Conservation (phyloP, 2,329 filamentous ascomycete species). For the Fusarium verrucosum region DNA sequence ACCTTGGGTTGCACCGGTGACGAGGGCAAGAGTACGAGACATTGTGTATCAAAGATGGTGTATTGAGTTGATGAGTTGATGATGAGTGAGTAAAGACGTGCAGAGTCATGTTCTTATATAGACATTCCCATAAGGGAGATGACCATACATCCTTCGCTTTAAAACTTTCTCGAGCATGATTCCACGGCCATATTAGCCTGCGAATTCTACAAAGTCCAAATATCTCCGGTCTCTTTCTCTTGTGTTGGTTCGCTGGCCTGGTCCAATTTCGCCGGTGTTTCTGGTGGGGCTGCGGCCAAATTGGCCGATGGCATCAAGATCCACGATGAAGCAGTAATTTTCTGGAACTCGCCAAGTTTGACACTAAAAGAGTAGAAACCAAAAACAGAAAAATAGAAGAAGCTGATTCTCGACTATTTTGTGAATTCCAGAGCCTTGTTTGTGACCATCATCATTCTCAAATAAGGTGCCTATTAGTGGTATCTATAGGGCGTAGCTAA, state of each 20-base stretch:
- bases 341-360: accelerated
- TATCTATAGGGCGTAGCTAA: too few species aligned
- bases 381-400: too few species aligned
- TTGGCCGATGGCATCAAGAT: neutral
- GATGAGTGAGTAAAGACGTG: neutral
- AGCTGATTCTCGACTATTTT: too few species aligned
- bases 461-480: too few species aligned
- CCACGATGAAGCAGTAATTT: too few species aligned
- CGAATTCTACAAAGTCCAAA: too few species aligned
- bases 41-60: neutral
- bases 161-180: accelerated
- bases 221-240: neutral
- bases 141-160: accelerated
- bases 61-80: neutral
- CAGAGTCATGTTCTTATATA: neutral
- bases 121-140: accelerated
- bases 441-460: too few species aligned
- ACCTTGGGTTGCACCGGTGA: conserved; percentile 41
- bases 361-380: neutral
- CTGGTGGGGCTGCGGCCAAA: neutral
- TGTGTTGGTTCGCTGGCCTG: neutral
- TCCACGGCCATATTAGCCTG: neutral
- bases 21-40: conserved; percentile 25
- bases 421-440: too few species aligned
- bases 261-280: neutral